Base-by-base conservation (phyloP, 2,329 filamentous ascomycete species). In the Tetracladium maxilliforme region DNA sequence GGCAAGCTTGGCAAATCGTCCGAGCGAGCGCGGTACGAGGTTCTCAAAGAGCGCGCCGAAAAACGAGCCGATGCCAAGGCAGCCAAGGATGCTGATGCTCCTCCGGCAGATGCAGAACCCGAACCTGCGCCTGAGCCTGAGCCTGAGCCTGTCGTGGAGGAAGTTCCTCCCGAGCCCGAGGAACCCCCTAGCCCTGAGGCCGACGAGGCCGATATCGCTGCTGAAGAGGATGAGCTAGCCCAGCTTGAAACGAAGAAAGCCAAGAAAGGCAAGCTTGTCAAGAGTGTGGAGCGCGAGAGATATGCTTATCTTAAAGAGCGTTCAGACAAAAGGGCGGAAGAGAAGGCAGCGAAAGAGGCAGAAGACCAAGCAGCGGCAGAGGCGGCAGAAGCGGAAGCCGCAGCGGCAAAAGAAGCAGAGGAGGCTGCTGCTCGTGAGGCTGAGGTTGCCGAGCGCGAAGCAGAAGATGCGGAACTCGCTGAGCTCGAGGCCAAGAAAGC, bases 321-420 rank as follows among this genome's bases (percentile, higher is more conserved):
- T 21, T 29, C 27, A 21, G 15, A 33, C 6, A 31, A 29, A 8
- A 36, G 34, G 24, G 31, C 33, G 29, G 18, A 28, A 32, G 43
- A 40, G 4, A 38, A 53, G 13, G 48, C 46, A 10, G 46, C 47
- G n/a, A 47, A 48, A 25, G 45, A 51, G 17, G 51, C 49, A 10
- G 47, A 51, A 25, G 52, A 57, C 28, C 44, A 39, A 17, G 40
- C 41, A 8, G 41, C 37, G 25, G 50, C 39, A 34, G 49, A 49
- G 39, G 49, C 49, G 33, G 36, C 42, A 34, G 36, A 38, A 19
- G 48, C 45, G 28, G 37, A 39, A 25, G 45, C 48, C 36, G 51
- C 52, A 43, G 53, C 40, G 28, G 43, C 50, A 36, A 42, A 44
- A 39, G 39, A 38, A 47, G 38, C 53, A 50, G 55, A 54, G 49